Base-by-base conservation (phyloP, 176 grass and related monocot species). In the Musa troglodytarum region DNA sequence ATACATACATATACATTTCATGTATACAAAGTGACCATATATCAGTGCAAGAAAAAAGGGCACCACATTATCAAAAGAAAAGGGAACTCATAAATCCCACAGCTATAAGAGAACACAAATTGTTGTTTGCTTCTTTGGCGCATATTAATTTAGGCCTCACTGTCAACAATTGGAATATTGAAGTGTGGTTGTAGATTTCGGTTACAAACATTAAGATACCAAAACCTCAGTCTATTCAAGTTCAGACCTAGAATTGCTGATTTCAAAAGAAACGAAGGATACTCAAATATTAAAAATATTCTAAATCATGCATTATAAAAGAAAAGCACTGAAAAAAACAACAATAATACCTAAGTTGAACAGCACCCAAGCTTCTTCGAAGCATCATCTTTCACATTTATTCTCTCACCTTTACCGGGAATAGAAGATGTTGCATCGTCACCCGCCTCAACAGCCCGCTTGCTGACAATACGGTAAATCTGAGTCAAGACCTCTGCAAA, bases 371-470 rank as follows among this genome's bases (percentile, higher is more conserved):
- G 34, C 51, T 58, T 76, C 56, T 76, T 76, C 4, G 74, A 76
- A 76, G 29, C 29, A 52, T 76, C 74, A 76, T 63, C 74, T 23
- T 61, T 76, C 57, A 76, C 74, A 22, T 76, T 21, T 76, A 76
- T 76, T 23, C 10, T 76, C 56, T 76, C 57, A n/a, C 74, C 74
- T 51, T 63, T 76, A 23, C 29, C 51, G 1, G 74, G 74, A 28
- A 76, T 8, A 23, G 74, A 49, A 63, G 57, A 64, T 52, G 74
- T 19, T 51, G 57, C 74, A 63, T 76, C 74, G 50, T 76, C 57
- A 7, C 74, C 57, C 51, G 74, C 57, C 74, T 76, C 74, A 24
- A 76, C 28, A n/a, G 57, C 56, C 11, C 58, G 62, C 53, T 63
- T 76, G 56, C 57, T 76, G 5, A 64, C 74, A 52, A 76, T 76